Evolutionary conservation across 129 eudicot genomes (phyloP), one percentile per base, ranked within the genome.

Genomic region (Flaveria bidentis): DNA sequence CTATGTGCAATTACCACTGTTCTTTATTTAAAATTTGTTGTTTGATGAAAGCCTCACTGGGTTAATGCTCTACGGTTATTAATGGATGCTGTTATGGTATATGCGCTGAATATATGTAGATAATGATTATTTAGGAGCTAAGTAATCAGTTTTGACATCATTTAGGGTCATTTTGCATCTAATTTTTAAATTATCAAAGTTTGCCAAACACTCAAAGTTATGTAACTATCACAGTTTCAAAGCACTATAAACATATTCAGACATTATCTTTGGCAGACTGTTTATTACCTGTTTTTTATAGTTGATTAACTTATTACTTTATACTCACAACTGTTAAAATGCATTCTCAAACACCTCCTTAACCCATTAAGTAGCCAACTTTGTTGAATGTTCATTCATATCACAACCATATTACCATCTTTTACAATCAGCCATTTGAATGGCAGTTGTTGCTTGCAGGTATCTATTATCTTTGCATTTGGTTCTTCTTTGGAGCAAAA

Each of bases 401-500:
- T n/a, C 11, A 0, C 22, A 52, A 5, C 60, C 16, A 52, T 5
- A 16, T n/a, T n/a, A 52, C 5, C 60, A 52, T 52, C 25, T n/a
- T 52, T 52, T 52, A 52, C 60, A 6, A 9, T 22, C 14, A 56
- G 64, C 15, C 41, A 26, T 12, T 11, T 57, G 61, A 2, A 55
- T 56, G 65, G 16, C 5, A 57, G 33, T 57, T 58, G 39, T 23
- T 61, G 2, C 36, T 12, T 26, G 67, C 67, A 25, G 41, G 42
- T 25, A 26, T 36, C 41, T 0, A 30, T 36, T 5, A 36, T 61
- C 41, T 61, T 13, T 26, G 67, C 44, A 5, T 61, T 14, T 63
- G 46, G 69, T 30, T 63, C 69, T 63, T 63, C 45, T 13, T 63
- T 63, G 45, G 12, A 30, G 69, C 69, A 30, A 4, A 63, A 30